Evolutionary conservation across 2,329 filamentous ascomycete species (phyloP).

Genomic region (Sclerotinia sclerotiorum): DNA sequence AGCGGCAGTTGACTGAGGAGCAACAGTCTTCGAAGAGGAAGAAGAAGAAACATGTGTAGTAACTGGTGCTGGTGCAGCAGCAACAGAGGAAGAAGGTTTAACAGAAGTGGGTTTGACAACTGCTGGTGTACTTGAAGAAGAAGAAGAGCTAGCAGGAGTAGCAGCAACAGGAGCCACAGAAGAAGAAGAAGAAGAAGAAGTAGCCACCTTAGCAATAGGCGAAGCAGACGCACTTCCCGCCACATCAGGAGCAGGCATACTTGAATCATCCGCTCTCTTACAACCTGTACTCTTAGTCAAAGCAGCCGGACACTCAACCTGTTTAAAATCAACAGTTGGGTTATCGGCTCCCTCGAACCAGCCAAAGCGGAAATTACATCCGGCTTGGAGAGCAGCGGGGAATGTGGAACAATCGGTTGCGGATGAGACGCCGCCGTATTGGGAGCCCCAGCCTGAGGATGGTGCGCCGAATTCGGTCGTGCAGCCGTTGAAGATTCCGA

Average conservation of each 20-base stretch:
- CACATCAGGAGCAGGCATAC: slow-evolving; percentile 18
- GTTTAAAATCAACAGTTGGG: slow-evolving; percentile 47
- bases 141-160: not conserved
- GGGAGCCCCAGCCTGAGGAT: slow-evolving; percentile 46
- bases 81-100: not conserved
- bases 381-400: slow-evolving; percentile 46
- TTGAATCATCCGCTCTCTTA: slow-evolving; percentile 32
- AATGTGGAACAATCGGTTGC: slow-evolving; percentile 46
- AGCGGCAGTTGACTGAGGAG: not conserved
- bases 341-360: slow-evolving; percentile 54
- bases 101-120: not conserved
- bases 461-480: slow-evolving; percentile 48
- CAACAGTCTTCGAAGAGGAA: not conserved
- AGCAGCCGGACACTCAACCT: slow-evolving; percentile 50
- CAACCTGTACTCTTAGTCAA: slow-evolving; percentile 48
- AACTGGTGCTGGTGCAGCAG: not conserved
- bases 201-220: not conserved
- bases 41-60: not conserved
- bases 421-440: slow-evolving; percentile 50
- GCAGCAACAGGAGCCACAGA: not conserved
- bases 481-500: slow-evolving; percentile 56
- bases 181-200: not conserved
- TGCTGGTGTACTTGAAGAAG: not conserved
- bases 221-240: not conserved
- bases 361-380: slow-evolving; percentile 55